A percentile compares a stretch with the other conserved stretches of the same genome.
Evolutionary conservation across 2,329 filamentous ascomycete species (phyloP).

Genomic region (Cercospora beticola): DNA sequence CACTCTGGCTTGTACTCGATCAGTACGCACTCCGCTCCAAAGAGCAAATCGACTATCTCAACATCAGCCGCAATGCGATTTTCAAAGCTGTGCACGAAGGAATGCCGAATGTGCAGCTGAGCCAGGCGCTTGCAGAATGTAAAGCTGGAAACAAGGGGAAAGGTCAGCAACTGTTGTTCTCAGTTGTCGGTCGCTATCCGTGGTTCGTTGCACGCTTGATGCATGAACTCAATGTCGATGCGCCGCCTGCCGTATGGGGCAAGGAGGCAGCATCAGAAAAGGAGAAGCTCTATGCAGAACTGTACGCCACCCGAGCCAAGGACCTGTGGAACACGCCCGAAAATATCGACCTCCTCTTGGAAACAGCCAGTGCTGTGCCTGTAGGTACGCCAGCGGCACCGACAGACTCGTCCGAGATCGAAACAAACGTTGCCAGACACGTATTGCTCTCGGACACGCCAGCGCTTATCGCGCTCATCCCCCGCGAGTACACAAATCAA

Average conservation of each 20-base stretch:
- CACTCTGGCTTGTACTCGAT: constrained; percentile 76
- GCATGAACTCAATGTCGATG: constrained; percentile 73
- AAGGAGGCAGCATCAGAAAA: constrained; percentile 64
- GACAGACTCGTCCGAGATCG: constrained; percentile 43
- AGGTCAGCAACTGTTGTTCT: constrained; percentile 63
- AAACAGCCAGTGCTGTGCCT: constrained; percentile 60
- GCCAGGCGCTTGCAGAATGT: constrained; percentile 71
- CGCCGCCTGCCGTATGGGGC: constrained; percentile 81
- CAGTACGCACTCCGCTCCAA: constrained; percentile 78
- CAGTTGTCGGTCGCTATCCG: constrained; percentile 71
- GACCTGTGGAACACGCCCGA: constrained; percentile 84
- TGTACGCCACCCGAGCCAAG: constrained; percentile 75
- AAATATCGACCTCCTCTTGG: constrained; percentile 65
- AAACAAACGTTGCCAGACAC: constrained; percentile 66
- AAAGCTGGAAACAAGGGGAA: constrained; percentile 66
- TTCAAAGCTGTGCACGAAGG: constrained; percentile 52
- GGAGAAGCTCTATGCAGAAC: constrained; percentile 68
- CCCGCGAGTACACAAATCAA: constrained; percentile 61
- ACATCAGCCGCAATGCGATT: constrained; percentile 59
- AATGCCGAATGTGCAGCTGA: constrained; percentile 72
- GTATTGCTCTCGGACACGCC: constrained; percentile 75
- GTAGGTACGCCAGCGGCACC: constrained; percentile 45
- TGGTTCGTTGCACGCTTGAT: constrained; percentile 84
- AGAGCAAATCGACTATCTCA: constrained; percentile 72
- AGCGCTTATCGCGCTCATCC: constrained; percentile 67